Base-by-base conservation (phyloP, 805 yeast species). In the Kodamaea restingae region DNA sequence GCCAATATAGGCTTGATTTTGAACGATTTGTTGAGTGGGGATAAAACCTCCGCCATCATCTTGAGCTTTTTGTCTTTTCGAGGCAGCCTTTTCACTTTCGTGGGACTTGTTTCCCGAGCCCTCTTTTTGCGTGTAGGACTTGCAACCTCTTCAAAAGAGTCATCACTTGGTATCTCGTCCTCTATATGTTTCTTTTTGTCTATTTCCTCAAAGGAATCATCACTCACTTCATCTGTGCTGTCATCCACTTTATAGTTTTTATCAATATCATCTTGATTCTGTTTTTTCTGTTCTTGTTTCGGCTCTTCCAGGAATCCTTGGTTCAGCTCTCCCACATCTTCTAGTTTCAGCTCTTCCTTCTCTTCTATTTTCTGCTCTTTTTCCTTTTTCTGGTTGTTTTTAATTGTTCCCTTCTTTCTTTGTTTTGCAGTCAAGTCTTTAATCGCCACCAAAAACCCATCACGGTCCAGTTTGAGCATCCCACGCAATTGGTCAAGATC, bases 401-500 rank as follows among this genome's bases (percentile, higher is more conserved):
- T 20, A 20, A 5, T 5, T 6, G 7, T 20, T 20, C 8, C 7
- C 8, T 6, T 20, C 8, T 20, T 20, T 5, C 22, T 5, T 20
- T 5, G 22, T 20, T 20, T 20, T 20, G 31, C 31, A 4, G 31
- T 27, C 5, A 27, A n/a, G 10, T 14, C 31, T 14, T 14, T 27
- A 7, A 27, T 17, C 8, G 5, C 14, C 17, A 10, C 7, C 18
- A 55, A 47, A 44, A 70, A 65, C 28, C 54, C 59, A 24, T 54
- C 50, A 2, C 55, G 50, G 42, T 63, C 57, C 6, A 42, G 45
- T 4, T 40, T 32, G 29, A 65, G 56, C 5, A 54, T 31, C 4
- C 45, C 43, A 15, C 38, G 34, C 40, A 67, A 51, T 8, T 56
- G 65, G 27, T 60, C 53, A 61, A 63, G 75, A 36, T 73, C 73